These are phyloP conservation scores for Solanum sitiens DNA, from an alignment of 257 asterid genomes.

Conservation along the genomic window DNA sequence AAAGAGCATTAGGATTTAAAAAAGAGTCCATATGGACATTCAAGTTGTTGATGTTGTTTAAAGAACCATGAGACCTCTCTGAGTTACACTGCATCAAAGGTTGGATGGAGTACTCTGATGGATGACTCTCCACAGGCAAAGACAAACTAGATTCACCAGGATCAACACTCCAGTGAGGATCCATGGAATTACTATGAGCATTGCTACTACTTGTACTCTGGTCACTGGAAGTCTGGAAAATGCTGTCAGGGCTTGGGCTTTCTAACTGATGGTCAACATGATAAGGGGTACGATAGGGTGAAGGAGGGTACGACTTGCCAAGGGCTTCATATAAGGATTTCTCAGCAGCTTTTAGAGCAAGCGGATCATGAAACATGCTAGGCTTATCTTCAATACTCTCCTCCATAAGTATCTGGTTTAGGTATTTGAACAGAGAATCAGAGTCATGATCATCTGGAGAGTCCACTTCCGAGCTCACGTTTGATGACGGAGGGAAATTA, in stretches of 20 bases:
- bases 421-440: slow-evolving; percentile 77
- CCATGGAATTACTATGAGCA: slow-evolving; percentile 30
- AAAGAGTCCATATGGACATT: slow-evolving; percentile 23
- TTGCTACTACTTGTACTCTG: slow-evolving; percentile 34
- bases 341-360: slow-evolving; percentile 76
- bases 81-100: slow-evolving; percentile 21
- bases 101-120: slow-evolving; percentile 19
- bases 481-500: slow-evolving; percentile 30
- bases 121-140: slow-evolving; percentile 8
- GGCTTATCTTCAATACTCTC: slow-evolving; percentile 82
- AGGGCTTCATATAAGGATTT: slow-evolving; percentile 74
- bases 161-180: slow-evolving; percentile 43
- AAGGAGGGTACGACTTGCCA: slow-evolving; percentile 57
- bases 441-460: slow-evolving; percentile 84
- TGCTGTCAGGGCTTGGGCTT: slow-evolving; percentile 78
- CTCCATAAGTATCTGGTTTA: slow-evolving; percentile 78
- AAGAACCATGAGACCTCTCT: slow-evolving; percentile 14
- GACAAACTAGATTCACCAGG: slow-evolving; percentile 32
- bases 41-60: slow-evolving; percentile 12
- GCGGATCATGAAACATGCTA: slow-evolving; percentile 93
- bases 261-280: slow-evolving; percentile 17
- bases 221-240: slow-evolving; percentile 38
- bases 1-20: slow-evolving; percentile 18
- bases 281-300: slow-evolving; percentile 18
- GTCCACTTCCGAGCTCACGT: slow-evolving; percentile 42